Evolutionary conservation across 257 asterid genomes (phyloP), one percentile per base, ranked within the genome.

Genomic region (Capsicum baccatum): DNA sequence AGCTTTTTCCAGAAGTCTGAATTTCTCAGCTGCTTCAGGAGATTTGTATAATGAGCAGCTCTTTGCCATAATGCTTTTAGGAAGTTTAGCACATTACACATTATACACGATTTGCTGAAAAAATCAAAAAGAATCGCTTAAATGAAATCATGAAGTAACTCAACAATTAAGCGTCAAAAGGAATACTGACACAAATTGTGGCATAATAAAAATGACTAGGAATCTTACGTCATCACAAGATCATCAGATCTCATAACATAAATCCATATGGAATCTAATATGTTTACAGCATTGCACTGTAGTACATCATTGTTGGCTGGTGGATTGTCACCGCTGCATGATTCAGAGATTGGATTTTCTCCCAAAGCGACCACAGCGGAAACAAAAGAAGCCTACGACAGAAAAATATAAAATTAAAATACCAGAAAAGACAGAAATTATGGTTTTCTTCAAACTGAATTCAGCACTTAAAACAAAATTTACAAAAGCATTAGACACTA

Each of bases 41-140:
- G 87, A 88, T 90, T 89, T 80, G 90, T 83, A 84, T 92, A 97
- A 86, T 94, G 98, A 83, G 94, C 96, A 42, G 97, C 98, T 83
- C 94, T 94, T 94, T 91, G 97, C 99, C 99, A 97, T 91, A 97
- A 88, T 79, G 95, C 92, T 91, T 92, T 94, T 88, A 97, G 89
- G 91, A 97, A 91, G 87, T 87, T 85, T 89, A 94, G 88, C 68
- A 91, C 87, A 84, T 89, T 90, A 83, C 90, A 80, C 84, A 97
- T 79, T 60, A 92, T 66, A n/a, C 69, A 78, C 26, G 97, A 89
- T 64, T 94, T 91, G 85, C 99, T 95, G 97, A 69, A 86, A 83
- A 67, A 71, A 76, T n/a, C 71, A 64, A 55, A 52, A 39, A 44
- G 14, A 35, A 39, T 37, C 44, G 62, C 81, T 79, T 37, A 68